These are phyloP conservation scores for Rubus parviflorus DNA, from an alignment of 306 rosid species.

Conservation along the genomic window DNA sequence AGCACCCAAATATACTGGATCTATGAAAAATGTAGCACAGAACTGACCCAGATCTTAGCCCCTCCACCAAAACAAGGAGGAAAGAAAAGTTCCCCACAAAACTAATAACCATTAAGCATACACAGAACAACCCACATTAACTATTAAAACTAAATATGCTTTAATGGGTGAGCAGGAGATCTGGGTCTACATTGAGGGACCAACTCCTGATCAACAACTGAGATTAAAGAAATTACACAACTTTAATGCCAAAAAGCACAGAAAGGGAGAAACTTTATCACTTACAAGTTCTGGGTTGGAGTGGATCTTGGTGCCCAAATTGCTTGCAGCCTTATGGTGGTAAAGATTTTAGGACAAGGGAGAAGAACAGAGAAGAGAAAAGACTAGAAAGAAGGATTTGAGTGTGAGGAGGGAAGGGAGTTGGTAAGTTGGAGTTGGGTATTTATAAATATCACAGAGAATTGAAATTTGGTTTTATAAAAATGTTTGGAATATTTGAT, in stretches of 20 bases:
- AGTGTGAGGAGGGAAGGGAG: slow-evolving; percentile 18
- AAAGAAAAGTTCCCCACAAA: neutral
- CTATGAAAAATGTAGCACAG: neutral
- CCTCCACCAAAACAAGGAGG: neutral
- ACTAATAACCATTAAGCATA: neutral
- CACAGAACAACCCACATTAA: slow-evolving; percentile 12
- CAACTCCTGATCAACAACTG: neutral
- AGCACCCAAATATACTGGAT: slow-evolving; percentile 2
- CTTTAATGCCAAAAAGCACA: neutral
- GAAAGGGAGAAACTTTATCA: neutral
- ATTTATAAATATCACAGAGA: slow-evolving; percentile 24
- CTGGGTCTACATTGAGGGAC: slow-evolving; percentile 3
- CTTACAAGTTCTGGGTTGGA: slow-evolving; percentile 15
- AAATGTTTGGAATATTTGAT: slow-evolving; percentile 9
- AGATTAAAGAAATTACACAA: slow-evolving; percentile 4
- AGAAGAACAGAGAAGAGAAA: neutral
- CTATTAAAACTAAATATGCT: neutral
- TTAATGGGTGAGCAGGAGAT: slow-evolving; percentile 7
- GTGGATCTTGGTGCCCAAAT: slow-evolving; percentile 23
- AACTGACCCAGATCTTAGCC: slow-evolving; percentile 18
- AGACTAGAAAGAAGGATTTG: neutral
- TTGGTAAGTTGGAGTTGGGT: neutral
- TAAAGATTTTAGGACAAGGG: slow-evolving; percentile 9
- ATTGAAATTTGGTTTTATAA: neutral
- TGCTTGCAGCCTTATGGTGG: slow-evolving; percentile 9